Conservation (phyloP, 371 early-diverging fungal genomes). For the Apophysomyces sp. region DNA sequence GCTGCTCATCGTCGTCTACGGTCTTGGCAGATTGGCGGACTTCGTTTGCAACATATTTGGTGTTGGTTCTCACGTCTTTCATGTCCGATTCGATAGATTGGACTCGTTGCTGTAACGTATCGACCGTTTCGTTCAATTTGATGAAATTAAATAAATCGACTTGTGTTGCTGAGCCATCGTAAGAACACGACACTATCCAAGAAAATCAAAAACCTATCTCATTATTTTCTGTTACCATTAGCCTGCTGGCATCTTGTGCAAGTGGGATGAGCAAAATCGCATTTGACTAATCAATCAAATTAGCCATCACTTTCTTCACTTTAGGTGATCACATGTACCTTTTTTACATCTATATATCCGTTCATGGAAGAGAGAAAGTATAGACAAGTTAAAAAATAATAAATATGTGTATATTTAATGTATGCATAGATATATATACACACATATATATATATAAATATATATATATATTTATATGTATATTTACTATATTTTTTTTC, state of each 20-base stretch:
- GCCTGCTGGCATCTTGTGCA: constrained; percentile 40
- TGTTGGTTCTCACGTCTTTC: constrained; percentile 19
- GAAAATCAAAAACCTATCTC: not conserved
- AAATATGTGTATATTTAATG: too few relatives aligned
- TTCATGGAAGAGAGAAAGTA: not conserved
- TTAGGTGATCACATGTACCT: constrained; percentile 25
- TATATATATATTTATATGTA: too few relatives aligned
- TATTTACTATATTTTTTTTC: too few relatives aligned
- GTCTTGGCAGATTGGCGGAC: constrained; percentile 7
- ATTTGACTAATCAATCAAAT: constrained; percentile 53
- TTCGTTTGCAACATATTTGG: constrained; percentile 19
- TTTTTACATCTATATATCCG: constrained; percentile 34
- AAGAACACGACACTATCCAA: constrained; percentile 23
- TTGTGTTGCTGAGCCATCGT: constrained; percentile 31
- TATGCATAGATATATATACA: too few relatives aligned
- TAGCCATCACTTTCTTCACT: too few relatives aligned
- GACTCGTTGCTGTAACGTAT: constrained; percentile 26
- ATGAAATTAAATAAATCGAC: constrained; percentile 34
- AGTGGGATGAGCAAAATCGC: constrained; percentile 50
- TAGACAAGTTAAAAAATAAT: too few relatives aligned
- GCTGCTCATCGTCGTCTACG: not conserved
- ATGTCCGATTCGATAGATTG: constrained; percentile 21
- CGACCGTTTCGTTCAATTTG: constrained; percentile 27
- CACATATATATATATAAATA: too few relatives aligned
- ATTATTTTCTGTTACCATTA: constrained; percentile 31